phyloP scores from a whole-genome alignment of 305 asterid genomes.

The Rubia peregrina region DNA sequence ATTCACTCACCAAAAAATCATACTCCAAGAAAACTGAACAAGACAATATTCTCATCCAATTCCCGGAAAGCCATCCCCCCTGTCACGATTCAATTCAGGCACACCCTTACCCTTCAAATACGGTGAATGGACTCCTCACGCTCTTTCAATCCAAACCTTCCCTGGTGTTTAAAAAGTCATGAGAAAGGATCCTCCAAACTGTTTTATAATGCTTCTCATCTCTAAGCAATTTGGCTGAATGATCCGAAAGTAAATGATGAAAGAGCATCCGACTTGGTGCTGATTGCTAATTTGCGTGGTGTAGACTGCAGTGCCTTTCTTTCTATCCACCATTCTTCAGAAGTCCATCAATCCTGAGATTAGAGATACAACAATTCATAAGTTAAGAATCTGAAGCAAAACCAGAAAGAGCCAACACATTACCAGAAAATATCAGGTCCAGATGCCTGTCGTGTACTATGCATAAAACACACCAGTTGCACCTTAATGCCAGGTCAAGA shows the following conservation, averaged over 20 bases:
- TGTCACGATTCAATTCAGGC: background rate
- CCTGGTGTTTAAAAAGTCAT: background rate
- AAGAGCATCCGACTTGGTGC: background rate
- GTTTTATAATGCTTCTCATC: background rate
- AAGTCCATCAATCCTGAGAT: background rate
- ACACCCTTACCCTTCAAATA: background rate
- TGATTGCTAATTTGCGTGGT: background rate
- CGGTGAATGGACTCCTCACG: background rate
- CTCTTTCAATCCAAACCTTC: background rate
- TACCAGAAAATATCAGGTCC: background rate
- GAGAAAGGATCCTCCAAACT: background rate
- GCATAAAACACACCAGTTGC: background rate
- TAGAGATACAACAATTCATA: background rate
- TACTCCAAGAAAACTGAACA: background rate
- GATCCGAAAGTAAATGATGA: background rate
- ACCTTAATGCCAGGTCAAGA: background rate
- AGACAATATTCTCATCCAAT: background rate
- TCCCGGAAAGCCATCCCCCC: background rate
- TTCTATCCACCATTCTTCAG: constrained; percentile 1
- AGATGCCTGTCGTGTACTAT: background rate
- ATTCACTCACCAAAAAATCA: background rate
- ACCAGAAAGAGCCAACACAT: background rate
- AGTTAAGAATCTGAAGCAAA: background rate
- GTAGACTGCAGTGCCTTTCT: background rate
- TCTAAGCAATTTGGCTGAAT: background rate